Base-by-base conservation (phyloP, 2,329 filamentous ascomycete genomes). In the Ciborinia camelliae region DNA sequence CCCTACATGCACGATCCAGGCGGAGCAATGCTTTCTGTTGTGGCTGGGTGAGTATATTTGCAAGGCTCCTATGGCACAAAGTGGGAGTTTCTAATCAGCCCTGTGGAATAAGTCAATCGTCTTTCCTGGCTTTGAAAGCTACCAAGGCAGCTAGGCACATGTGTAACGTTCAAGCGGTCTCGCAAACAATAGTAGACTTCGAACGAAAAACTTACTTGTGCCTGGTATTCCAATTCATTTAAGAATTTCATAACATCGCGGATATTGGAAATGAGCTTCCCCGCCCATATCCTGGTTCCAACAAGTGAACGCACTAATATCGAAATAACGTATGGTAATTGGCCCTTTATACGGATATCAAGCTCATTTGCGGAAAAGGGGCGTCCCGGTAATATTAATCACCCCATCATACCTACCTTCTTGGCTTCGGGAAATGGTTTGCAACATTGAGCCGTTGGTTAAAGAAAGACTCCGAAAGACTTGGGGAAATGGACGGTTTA, bases 1-100 rank as follows among this genome's bases (percentile, higher is more conserved):
- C 48, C n/a, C 9, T 62, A 43, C 28, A 63, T 57, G 51, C 61
- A 63, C 41, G 39, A 63, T 35, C 61, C 15, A 45, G 51, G 60
- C 50, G 39, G 51, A 63, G 60, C 41, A 57, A 37, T 54, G 39
- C 18, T 26, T 14, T 57, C 15, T 63, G 61, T 63, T 63, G 61
- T 63, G 61, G 51, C 61, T 57, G 62, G 30, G 43, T 35, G 41
- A 62, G 30, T 23, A 47, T 15, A 20, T 58, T 26, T 63, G 52
- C 43, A 58, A 63, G 52, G 51, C 61, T 63, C 39, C 39, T 63
- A 32, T 58, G 61, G 51, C 30, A 48, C 26, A 18, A 26, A 54
- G 23, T 15, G 12, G 26, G 30, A 26, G 28, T 15, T 39, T 48
- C 52, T 43, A 43, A 30, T 62, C 60, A 62, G 60, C 60, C 60